Base-by-base conservation (phyloP, 345 rosid species). In the Eucalyptus marginata region DNA sequence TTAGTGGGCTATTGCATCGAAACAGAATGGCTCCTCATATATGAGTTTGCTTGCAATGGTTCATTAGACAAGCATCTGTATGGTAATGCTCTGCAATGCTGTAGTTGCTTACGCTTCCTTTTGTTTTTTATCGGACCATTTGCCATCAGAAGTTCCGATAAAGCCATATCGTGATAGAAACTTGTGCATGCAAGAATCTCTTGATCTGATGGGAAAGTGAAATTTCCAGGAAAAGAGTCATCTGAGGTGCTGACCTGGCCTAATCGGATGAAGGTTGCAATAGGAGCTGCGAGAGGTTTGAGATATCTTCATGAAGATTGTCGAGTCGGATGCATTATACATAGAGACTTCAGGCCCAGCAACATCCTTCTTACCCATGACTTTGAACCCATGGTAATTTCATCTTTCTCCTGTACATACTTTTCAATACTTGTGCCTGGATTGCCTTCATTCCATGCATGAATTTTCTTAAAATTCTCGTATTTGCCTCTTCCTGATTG, bases 251-350 rank as follows among this genome's bases (percentile, higher is more conserved):
- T 96, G 96, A 92, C 83, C 51, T 90, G 95, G 96, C 49, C 89
- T 43, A 86, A 89, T 40, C 88, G 95, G 91, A 93, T 92, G 91
- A 93, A 92, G 88, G 93, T 95, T 51, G 96, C 96, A 18, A 89
- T 92, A 52, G 97, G 97, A 64, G 96, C 96, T 36, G 97, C 96
- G 24, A 86, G 96, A 91, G 97, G 97, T 52, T 92, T 95, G 90
- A 86, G 95, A 85, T 95, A 95, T 89, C 96, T 95, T 56, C 97
- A 95, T 79, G 96, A 95, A 91, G 97, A 95, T 89, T 95, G 96
- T 84, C 89, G 96, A 92, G 96, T 94, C 3, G 97, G 97, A 5
- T 95, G 96, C 91, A 95, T 96, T 87, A 92, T 93, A 44, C 97
- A 96, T 50, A 87, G 97, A 81, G 97, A 95, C 90, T 91, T 96